These are phyloP conservation scores for Lachancea sp. DNA, from an alignment of 805 yeast genomes.

Conservation along the genomic window DNA sequence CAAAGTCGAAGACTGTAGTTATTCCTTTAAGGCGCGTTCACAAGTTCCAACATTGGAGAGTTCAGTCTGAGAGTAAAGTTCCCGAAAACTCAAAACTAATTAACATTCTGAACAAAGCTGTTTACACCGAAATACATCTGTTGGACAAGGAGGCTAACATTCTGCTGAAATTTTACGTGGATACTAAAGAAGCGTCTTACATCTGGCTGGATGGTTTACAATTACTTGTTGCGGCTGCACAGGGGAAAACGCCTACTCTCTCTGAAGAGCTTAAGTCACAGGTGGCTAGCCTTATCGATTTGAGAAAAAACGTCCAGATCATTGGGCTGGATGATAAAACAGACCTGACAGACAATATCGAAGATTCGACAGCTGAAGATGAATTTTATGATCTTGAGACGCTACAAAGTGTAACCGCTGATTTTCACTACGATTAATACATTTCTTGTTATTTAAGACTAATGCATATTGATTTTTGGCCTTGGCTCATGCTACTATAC, in stretches of 20 bases:
- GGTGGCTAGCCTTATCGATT: constrained; percentile 37
- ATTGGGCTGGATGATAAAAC: constrained; percentile 34
- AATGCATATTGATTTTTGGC: neutral
- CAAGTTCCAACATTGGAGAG: constrained; percentile 45
- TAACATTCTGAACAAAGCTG: constrained; percentile 50
- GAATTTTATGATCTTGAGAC: constrained; percentile 21
- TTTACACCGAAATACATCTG: constrained; percentile 50
- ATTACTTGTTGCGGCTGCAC: constrained; percentile 35
- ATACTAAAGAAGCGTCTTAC: constrained; percentile 58
- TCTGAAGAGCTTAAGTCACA: constrained; percentile 42
- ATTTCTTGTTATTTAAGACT: neutral
- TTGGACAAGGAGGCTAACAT: constrained; percentile 37
- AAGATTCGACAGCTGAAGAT: constrained; percentile 16
- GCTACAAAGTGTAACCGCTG: constrained; percentile 18
- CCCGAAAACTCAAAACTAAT: constrained; percentile 42
- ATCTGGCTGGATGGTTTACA: constrained; percentile 78
- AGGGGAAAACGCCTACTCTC: constrained; percentile 15
- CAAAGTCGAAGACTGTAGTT: constrained; percentile 26
- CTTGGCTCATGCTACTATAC: neutral
- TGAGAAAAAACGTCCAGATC: constrained; percentile 46
- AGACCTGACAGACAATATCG: constrained; percentile 7
- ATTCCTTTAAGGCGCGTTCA: constrained; percentile 48
- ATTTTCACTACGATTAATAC: constrained; percentile 26
- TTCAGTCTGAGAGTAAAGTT: constrained; percentile 41
- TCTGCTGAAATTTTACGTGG: constrained; percentile 58